Evolutionary conservation across 257 asterid species (phyloP), one percentile per base, ranked within the genome.

Genomic region (Rhazya stricta): DNA sequence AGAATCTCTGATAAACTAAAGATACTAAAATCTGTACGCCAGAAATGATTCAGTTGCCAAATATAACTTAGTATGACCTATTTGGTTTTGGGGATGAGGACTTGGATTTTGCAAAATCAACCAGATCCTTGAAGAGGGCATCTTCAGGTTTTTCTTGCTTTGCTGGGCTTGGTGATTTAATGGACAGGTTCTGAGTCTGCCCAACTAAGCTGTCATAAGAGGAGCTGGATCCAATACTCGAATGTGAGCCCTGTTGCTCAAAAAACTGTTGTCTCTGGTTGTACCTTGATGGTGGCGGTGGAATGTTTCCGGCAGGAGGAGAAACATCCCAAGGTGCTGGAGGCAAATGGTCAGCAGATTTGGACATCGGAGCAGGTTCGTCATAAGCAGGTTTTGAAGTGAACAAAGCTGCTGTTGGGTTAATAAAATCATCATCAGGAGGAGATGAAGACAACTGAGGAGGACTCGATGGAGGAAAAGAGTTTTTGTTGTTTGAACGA

Each of bases 21-120:
- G 23, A 54, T 39, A 73, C 63, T 58, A 74, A 68, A 67, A 57
- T 63, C 78, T 76, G 76, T 77, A 81, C 82, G 76, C 80, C 82
- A 77, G 81, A 80, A 80, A 78, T 8, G 29, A 73, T 51, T 72
- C 72, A 65, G 74, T 68, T 79, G 71, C 77, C 53, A 68, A 60
- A 21, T 75, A 66, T 50, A 73, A 56, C 82, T 85, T 72, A 88
- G 80, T 80, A 83, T 6, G 96, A 86, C 79, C 96, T 85, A 54
- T 89, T 86, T 11, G 94, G 82, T 81, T 89, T 92, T 36, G 97
- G 88, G 3, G 98, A 88, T 5, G 96, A 89, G 23, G 98, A 87
- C 90, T 94, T 94, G 84, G 97, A 82, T 84, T 86, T 94, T 10
- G 98, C 98, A 74, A 92, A 94, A 83, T 94, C 98, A 9, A 92